Conservation (phyloP, 192 early-diverging fungal species). For the Entophlyctis luteolus region DNA sequence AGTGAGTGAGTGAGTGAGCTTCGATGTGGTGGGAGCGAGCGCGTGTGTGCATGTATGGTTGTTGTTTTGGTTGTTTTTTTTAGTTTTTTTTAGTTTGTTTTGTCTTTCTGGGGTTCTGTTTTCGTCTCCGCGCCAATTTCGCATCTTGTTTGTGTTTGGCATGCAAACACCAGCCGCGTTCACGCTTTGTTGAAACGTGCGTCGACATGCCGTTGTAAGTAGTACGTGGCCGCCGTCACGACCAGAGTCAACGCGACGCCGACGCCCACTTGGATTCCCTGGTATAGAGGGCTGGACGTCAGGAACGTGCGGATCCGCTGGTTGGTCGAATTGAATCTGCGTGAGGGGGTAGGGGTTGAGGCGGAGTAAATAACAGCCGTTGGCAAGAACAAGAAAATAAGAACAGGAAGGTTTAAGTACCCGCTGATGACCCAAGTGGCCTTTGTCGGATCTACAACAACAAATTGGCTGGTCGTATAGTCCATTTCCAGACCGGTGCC, state of each 20-base stretch:
- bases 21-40: too few species aligned
- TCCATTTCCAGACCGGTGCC: constrained; percentile 48
- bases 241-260: constrained; percentile 28
- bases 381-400: not conserved
- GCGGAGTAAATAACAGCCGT: not conserved
- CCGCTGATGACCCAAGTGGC: constrained; percentile 42
- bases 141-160: not conserved
- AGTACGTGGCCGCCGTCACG: constrained; percentile 7
- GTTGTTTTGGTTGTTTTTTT: too few species aligned
- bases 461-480: constrained; percentile 28
- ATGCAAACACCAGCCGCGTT: too few species aligned
- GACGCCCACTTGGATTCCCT: constrained; percentile 37
- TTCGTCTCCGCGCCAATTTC: too few species aligned
- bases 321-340: not conserved
- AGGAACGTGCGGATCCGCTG: constrained; percentile 37
- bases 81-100: not conserved
- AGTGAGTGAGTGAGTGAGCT: too few species aligned
- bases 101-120: too few species aligned
- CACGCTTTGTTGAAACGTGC: constrained; percentile 19
- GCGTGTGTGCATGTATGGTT: too few species aligned
- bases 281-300: constrained; percentile 24
- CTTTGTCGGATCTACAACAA: constrained; percentile 42
- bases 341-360: not conserved
- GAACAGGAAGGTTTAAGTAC: constrained; percentile 10
- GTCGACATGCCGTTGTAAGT: constrained; percentile 15